phyloP scores from a whole-genome alignment of 2,329 filamentous ascomycete species.

The Colletotrichum euphorbiae region DNA sequence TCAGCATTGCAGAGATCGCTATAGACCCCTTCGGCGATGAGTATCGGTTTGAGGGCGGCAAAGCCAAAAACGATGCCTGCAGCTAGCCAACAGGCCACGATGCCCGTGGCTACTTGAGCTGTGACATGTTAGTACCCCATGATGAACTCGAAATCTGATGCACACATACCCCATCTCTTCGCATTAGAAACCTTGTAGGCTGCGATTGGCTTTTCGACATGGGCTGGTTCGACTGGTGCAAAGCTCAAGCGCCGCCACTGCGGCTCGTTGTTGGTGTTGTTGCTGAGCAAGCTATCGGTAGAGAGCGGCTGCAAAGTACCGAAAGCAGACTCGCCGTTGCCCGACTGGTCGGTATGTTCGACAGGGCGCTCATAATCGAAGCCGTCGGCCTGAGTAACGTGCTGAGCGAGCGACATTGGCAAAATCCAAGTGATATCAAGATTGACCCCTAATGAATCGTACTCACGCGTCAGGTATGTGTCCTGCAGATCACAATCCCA shows the following conservation, averaged over 20 bases:
- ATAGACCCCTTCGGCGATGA: slow-evolving; percentile 80
- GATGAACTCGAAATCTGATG: no score
- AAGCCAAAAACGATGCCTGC: slow-evolving; percentile 86
- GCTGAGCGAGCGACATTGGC: slow-evolving; percentile 57
- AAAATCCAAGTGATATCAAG: neutral
- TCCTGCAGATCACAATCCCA: neutral
- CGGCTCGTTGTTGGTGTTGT: slow-evolving; percentile 27
- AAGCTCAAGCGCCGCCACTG: slow-evolving; percentile 45
- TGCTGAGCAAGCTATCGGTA: slow-evolving; percentile 11
- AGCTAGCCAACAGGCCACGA: slow-evolving; percentile 80
- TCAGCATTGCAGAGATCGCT: slow-evolving; percentile 65
- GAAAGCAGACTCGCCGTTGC: slow-evolving; percentile 43
- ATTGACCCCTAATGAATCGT: neutral
- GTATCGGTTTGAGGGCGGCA: slow-evolving; percentile 85
- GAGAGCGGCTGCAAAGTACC: slow-evolving; percentile 43
- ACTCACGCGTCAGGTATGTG: neutral
- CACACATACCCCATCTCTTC: slow-evolving; percentile 44
- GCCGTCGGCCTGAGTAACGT: slow-evolving; percentile 55
- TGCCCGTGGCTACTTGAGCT: slow-evolving; percentile 78
- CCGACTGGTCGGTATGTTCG: slow-evolving; percentile 42
- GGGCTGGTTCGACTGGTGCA: slow-evolving; percentile 43
- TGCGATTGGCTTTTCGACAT: slow-evolving; percentile 45
- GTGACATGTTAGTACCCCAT: slow-evolving; percentile 16
- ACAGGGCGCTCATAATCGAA: slow-evolving; percentile 51
- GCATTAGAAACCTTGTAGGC: slow-evolving; percentile 48